Conservation (phyloP, 164 flowering plant genomes). For the Litsea cubeba region DNA sequence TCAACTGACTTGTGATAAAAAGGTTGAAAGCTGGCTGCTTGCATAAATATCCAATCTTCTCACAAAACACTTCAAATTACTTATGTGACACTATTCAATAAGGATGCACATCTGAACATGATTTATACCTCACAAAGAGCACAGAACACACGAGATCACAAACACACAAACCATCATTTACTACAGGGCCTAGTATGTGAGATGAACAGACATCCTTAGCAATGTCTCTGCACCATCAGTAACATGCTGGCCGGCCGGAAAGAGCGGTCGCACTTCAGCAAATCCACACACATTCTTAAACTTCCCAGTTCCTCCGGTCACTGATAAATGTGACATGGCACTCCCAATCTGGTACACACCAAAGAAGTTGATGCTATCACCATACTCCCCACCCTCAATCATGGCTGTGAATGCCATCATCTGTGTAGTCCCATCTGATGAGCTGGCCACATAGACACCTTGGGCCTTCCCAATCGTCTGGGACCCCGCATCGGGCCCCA, state of each 20-base stretch:
- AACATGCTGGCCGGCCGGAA: constrained; percentile 59
- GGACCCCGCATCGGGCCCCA: constrained; percentile 46
- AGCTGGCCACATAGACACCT: constrained; percentile 72
- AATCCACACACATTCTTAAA: constrained; percentile 66
- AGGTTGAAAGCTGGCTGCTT: background rate
- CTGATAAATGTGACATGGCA: constrained; percentile 50
- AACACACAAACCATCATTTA: background rate
- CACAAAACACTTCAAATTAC: background rate
- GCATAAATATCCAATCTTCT: background rate
- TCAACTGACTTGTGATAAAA: no score
- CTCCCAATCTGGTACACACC: constrained; percentile 70
- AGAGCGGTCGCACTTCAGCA: constrained; percentile 62
- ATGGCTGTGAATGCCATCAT: constrained; percentile 77
- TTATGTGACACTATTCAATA: background rate
- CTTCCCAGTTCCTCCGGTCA: constrained; percentile 84
- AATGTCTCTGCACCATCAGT: constrained; percentile 63
- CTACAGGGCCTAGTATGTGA: constrained; percentile 29
- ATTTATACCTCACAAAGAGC: background rate
- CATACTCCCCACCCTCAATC: constrained; percentile 79
- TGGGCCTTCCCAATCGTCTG: constrained; percentile 57
- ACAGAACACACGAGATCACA: background rate
- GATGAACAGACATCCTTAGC: constrained; percentile 64
- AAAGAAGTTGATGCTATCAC: constrained; percentile 72
- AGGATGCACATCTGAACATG: background rate
- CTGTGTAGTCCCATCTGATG: constrained; percentile 53